Base-by-base conservation (phyloP, 192 early-diverging fungal species). In the Coemansia aciculifera region DNA sequence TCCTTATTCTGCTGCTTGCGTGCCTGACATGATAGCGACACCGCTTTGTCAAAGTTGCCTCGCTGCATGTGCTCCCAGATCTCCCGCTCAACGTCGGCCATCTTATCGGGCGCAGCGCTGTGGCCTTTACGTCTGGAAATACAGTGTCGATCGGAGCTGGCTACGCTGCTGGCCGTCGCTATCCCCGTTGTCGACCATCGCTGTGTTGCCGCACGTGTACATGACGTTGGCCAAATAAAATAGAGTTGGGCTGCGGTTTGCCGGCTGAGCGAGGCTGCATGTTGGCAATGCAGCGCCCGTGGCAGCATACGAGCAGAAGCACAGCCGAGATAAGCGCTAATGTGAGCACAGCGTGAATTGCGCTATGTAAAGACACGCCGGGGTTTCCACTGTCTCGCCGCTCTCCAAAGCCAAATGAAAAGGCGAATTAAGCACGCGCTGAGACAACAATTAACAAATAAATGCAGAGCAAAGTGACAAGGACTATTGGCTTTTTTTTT, bases 201-300 rank as follows among this genome's bases (percentile, higher is more conserved):
- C 27, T 43, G 44, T 15, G 31, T 43, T 17, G 19, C n/a, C 32
- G 5, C 19, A 5, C 34, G n/a, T 12, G 31, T 54, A 23, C 17
- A 60, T 32, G 32, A 3, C 3, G 59, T 37, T 21, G n/a, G 57
- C n/a, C 52, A 27, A 43, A 67, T 43, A 38, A 5, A 15, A 43
- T 60, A 38, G n/a, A 54, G 52, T 15, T 46, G 62, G 21, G 38
- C 36, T 6, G 23, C 34, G 5, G 19, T n/a, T 36, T 39, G 49
- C 59, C 21, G 13, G 23, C 54, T 27, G 6, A 36, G 48, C 52
- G 62, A 46, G 3, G 51, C 62, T 74, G 66, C 62, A 21, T 64
- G 51, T 66, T 62, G 64, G 51, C 65, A 57, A 34, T 39, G 61
- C 52, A 74, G 62, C 52, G 54, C 66, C 21, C 66, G 72, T 52